Evolutionary conservation across 176 grass and related monocot species (phyloP), one percentile per base, ranked within the genome.

Genomic region (Oryza australiensis): DNA sequence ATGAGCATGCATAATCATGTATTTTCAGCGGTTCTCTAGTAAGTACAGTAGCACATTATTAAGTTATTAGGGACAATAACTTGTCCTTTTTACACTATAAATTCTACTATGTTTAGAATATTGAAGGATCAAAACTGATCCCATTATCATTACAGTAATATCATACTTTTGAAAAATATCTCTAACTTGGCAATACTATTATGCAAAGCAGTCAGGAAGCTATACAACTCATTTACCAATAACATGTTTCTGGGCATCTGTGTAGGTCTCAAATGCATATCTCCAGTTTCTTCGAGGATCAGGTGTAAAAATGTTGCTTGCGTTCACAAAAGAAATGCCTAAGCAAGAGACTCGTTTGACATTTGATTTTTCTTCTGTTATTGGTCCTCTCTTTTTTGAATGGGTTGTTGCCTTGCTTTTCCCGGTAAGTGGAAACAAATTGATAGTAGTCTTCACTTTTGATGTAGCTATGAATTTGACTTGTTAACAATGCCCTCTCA

Each of bases 241-340:
- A 59, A 82, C 23, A 34, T 42, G 66, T 89, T 68, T 29, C 64
- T 86, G 73, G 30, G 74, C 60, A 63, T 85, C 11, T 91, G 5
- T 75, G 53, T 41, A 85, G 82, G 73, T 92, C 6, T 89, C 90
- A 83, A 94, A 82, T 80, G 82, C 78, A 10, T 90, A 83, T 43
- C 86, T 90, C 70, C 86, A 85, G 41, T 71, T 90, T 73, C 27
- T 92, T 22, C 74, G 62, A 81, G 85, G 90, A 81, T 63, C 66
- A 55, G 77, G 80, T 24, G 27, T 74, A 26, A 79, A 81, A 18
- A 89, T 90, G 83, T 71, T 76, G 55, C 82, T 87, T 18, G 82
- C 90, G 29, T 93, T 82, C 66, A 80, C 88, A 67, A 90, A 87
- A 73, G 91, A 90, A 78, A 90, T 90, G 88, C 91, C 91, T 51